Conservation (phyloP, 2,329 filamentous ascomycete species). For the Alternaria incomplexa region DNA sequence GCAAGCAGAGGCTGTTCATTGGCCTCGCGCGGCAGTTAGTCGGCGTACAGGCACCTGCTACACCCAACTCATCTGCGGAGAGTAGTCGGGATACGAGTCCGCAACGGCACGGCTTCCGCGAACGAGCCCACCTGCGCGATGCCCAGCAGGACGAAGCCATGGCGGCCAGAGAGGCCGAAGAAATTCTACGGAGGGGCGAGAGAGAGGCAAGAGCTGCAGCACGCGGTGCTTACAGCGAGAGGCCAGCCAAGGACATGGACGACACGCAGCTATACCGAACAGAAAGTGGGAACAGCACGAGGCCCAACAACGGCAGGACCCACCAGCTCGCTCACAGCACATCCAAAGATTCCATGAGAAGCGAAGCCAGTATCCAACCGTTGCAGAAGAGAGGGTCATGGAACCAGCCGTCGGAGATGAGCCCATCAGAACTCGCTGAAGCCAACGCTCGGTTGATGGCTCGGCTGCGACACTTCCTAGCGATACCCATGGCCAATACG, state of each 20-base stretch:
- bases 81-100: slow-evolving; percentile 57
- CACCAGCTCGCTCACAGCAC: slow-evolving; percentile 32
- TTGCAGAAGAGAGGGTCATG: slow-evolving; percentile 58
- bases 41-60: slow-evolving; percentile 75
- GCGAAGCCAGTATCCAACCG: slow-evolving; percentile 41
- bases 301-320: slow-evolving; percentile 21
- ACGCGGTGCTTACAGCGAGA: slow-evolving; percentile 76
- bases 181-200: slow-evolving; percentile 75
- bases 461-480: slow-evolving; percentile 86
- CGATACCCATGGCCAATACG: slow-evolving; percentile 75
- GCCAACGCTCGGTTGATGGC: slow-evolving; percentile 91
- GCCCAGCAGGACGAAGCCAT: slow-evolving; percentile 65
- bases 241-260: slow-evolving; percentile 57
- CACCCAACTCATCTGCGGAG: slow-evolving; percentile 38
- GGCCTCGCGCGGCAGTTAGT: slow-evolving; percentile 86
- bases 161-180: slow-evolving; percentile 75
- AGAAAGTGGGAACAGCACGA: slow-evolving; percentile 40
- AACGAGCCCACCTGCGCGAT: slow-evolving; percentile 57
- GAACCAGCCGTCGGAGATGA: slow-evolving; percentile 67
- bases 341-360: slow-evolving; percentile 36
- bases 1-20: slow-evolving; percentile 85
- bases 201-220: slow-evolving; percentile 73
- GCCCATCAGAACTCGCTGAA: slow-evolving; percentile 73
- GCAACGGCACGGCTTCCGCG: slow-evolving; percentile 41
- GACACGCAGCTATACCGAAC: slow-evolving; percentile 47